These are phyloP conservation scores for Saposhnikovia divaricata DNA, from an alignment of 129 eudicot genomes.

Conservation along the genomic window DNA sequence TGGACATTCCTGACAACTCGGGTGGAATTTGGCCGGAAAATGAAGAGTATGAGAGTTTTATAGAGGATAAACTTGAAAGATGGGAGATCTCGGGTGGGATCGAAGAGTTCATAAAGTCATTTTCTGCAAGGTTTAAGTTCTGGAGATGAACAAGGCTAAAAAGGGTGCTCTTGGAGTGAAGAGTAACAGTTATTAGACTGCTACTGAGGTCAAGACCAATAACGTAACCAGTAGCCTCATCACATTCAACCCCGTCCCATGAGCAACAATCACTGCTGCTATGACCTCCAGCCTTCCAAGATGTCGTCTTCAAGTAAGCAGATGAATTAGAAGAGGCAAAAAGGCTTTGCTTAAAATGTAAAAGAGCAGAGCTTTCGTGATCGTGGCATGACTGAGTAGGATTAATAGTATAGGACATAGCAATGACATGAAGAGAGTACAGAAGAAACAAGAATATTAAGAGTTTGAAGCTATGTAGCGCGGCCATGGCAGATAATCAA, in stretches of 20 bases:
- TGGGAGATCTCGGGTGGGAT: slow-evolving; percentile 12
- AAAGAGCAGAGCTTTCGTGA: slow-evolving; percentile 14
- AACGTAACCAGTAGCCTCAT: slow-evolving; percentile 5
- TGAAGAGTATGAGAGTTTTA: slow-evolving; percentile 4
- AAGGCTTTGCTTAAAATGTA: slow-evolving; percentile 16
- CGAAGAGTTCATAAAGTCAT: slow-evolving; percentile 14
- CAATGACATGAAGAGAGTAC: neutral
- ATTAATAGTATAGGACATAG: neutral
- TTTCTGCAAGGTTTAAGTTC: slow-evolving; percentile 6
- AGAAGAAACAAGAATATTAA: neutral
- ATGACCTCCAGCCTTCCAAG: slow-evolving; percentile 11
- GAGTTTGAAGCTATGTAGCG: too few relatives aligned
- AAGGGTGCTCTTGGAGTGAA: slow-evolving; percentile 10
- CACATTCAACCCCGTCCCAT: slow-evolving; percentile 22
- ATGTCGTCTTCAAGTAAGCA: slow-evolving; percentile 8
- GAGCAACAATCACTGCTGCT: slow-evolving; percentile 12
- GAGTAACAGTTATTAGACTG: too few relatives aligned
- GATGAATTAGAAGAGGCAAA: neutral
- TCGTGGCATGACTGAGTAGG: slow-evolving; percentile 6
- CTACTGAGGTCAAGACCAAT: slow-evolving; percentile 19
- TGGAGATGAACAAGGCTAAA: slow-evolving; percentile 19
- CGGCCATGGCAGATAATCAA: too few relatives aligned
- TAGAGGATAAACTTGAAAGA: neutral
- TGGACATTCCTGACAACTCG: neutral
- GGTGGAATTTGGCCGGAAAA: slow-evolving; percentile 12